Evolutionary conservation across 2,329 filamentous ascomycete species (phyloP).

Genomic region (Biscogniauxia mediterranea): DNA sequence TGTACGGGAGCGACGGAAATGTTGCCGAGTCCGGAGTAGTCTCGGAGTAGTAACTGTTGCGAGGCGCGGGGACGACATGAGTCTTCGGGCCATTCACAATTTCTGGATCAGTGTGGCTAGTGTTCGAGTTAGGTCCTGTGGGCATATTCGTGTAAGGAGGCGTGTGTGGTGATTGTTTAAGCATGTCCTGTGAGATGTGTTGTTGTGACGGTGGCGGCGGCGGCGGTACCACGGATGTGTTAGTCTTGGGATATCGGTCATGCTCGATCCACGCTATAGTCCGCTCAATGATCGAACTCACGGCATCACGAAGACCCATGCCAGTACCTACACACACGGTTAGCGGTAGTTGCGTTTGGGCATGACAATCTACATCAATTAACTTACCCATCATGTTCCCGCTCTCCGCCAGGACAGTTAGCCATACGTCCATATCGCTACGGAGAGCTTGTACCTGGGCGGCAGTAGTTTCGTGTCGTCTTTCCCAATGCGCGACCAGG

Average conservation of each 20-base stretch:
- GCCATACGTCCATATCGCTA: conserved; percentile 68
- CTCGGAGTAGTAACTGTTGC: conserved; percentile 29
- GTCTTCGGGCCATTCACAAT: conserved; percentile 20
- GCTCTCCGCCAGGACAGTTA: conserved; percentile 65
- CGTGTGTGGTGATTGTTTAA: conserved; percentile 32
- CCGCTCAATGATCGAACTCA: conserved; percentile 48
- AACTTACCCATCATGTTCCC: conserved; percentile 63
- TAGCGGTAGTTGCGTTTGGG: conserved; percentile 8
- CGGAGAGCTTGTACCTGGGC: conserved; percentile 60
- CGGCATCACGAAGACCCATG: conserved; percentile 41
- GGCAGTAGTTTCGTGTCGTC: conserved; percentile 57
- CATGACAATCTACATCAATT: not conserved
- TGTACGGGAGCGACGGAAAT: conserved; percentile 29
- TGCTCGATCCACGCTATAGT: conserved; percentile 53
- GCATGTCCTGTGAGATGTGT: conserved; percentile 26
- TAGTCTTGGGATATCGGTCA: conserved; percentile 42
- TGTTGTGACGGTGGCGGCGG: conserved; percentile 4
- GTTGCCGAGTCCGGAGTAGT: conserved; percentile 23
- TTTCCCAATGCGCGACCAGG: conserved; percentile 67
- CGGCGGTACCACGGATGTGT: conserved; percentile 15
- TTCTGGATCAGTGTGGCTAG: conserved; percentile 22
- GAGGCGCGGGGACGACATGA: conserved; percentile 23
- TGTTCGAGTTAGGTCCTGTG: conserved; percentile 14
- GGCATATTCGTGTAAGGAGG: conserved; percentile 28
- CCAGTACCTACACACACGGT: conserved; percentile 41